Conservation (phyloP, 2,329 filamentous ascomycete genomes). For the Trichoderma brevicompactum region DNA sequence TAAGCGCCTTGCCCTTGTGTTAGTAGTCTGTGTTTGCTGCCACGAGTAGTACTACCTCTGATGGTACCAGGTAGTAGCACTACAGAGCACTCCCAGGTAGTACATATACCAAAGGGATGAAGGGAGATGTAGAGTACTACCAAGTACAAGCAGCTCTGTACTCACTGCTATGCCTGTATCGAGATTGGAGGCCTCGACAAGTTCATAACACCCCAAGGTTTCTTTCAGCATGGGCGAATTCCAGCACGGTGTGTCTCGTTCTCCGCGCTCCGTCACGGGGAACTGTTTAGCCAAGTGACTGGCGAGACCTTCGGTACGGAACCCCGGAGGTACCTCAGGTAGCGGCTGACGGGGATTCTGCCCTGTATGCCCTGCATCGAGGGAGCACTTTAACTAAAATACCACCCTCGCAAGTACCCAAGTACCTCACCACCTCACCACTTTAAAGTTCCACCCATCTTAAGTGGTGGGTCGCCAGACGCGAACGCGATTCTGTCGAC, state of each 20-base stretch:
- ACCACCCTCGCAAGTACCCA: constrained; percentile 9
- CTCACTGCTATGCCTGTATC: no score
- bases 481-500: constrained; percentile 27
- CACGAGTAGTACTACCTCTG: no score
- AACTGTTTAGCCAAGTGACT: background rate
- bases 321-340: background rate
- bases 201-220: background rate
- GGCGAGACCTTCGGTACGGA: background rate
- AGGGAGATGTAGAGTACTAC: no score
- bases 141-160: no score
- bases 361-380: background rate
- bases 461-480: constrained; percentile 27
- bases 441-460: constrained; percentile 23
- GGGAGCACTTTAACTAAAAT: background rate
- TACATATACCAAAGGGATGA: no score
- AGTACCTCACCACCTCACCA: constrained; percentile 6
- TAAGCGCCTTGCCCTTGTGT: no score
- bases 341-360: background rate
- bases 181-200: no score
- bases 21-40: no score
- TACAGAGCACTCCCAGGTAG: no score
- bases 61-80: no score
- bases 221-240: background rate
- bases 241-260: background rate
- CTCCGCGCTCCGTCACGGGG: background rate